Percentiles rank a stretch among this genome's conserved stretches.
phyloP scores from a whole-genome alignment of 768 basidiomycete species.

The Tylopilus vinaceipallidus region DNA sequence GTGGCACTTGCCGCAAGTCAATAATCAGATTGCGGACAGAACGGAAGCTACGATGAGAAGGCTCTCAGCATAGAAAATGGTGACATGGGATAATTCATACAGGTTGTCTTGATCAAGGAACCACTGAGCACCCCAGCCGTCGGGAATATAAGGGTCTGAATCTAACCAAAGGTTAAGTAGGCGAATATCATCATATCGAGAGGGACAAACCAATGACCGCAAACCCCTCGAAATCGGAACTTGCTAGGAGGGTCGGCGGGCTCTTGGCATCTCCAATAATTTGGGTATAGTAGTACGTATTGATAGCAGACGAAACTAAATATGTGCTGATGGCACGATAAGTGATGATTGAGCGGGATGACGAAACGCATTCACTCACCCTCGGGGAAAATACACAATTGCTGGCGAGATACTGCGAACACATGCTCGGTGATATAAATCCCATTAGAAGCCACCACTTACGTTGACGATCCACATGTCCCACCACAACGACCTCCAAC shows the following conservation, averaged over 20 bases:
- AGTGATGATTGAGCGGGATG: not conserved
- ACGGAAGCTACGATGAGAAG: constrained; percentile 49
- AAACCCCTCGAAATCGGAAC: constrained; percentile 57
- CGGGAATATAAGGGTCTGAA: constrained; percentile 70
- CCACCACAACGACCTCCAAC: constrained; percentile 60
- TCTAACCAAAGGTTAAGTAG: no score
- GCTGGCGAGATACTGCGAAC: constrained; percentile 49
- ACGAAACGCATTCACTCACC: constrained; percentile 37
- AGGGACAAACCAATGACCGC: constrained; percentile 64
- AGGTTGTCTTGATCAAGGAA: constrained; percentile 26
- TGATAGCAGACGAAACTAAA: constrained; percentile 60
- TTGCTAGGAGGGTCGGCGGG: constrained; percentile 66
- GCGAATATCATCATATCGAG: constrained; percentile 47
- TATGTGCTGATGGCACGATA: constrained; percentile 60
- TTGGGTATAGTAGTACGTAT: constrained; percentile 75
- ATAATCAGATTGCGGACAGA: constrained; percentile 75
- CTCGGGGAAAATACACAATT: constrained; percentile 70
- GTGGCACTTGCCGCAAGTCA: constrained; percentile 57
- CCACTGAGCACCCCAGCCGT: constrained; percentile 37
- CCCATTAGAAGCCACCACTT: not conserved
- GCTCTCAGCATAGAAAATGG: not conserved
- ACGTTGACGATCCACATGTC: constrained; percentile 51
- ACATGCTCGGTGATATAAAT: not conserved
- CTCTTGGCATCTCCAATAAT: constrained; percentile 71
- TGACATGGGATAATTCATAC: constrained; percentile 4